Evolutionary conservation across 441 rosid species (phyloP), one percentile per base, ranked within the genome.

Genomic region (Breynia disticha): DNA sequence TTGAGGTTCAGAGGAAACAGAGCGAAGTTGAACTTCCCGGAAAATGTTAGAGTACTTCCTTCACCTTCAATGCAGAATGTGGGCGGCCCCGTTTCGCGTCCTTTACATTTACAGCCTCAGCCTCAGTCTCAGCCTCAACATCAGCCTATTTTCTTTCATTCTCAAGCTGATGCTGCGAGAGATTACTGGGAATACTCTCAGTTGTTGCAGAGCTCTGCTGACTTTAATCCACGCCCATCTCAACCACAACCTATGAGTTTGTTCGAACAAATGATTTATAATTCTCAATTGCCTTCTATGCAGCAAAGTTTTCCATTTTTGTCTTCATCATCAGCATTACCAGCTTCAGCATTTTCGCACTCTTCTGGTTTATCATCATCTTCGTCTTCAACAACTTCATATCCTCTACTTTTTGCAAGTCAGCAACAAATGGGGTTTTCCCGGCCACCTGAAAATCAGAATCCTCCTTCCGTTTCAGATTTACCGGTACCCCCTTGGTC

Each of bases 21-120:
- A 59, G 90, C 90, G 12, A 83, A 83, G 59, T 67, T 83, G n/a
- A 83, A 83, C 67, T 84, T 87, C 67, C 90, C 94, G 0, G 96
- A 84, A 66, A 70, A 69, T 49, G 83, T 64, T 24, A 59, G 71
- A 24, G 21, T 65, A 7, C 52, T 56, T 11, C 79, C 77, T 14
- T 67, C 66, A 8, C 70, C 68, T 15, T 73, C 68, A 46, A 50
- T 55, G 61, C 74, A 67, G 14, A 63, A 63, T 38, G 60, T 63
- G 19, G 76, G 68, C 62, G n/a, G 57, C 20, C 21, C 62, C 11
- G 18, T 46, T 15, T 53, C 65, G 14, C 48, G 41, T 24, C 65
- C 62, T 16, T 66, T 50, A 3, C 50, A 21, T 6, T 22, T 50
- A 13, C 55, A 37, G 15, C 56, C 17, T 2, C 9, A 32, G 12